A percentile compares a stretch with the other conserved stretches of the same genome.
These are phyloP conservation scores for Neofusicoccum sp. DNA, from an alignment of 2,329 filamentous ascomycete genomes.

Conservation along the genomic window DNA sequence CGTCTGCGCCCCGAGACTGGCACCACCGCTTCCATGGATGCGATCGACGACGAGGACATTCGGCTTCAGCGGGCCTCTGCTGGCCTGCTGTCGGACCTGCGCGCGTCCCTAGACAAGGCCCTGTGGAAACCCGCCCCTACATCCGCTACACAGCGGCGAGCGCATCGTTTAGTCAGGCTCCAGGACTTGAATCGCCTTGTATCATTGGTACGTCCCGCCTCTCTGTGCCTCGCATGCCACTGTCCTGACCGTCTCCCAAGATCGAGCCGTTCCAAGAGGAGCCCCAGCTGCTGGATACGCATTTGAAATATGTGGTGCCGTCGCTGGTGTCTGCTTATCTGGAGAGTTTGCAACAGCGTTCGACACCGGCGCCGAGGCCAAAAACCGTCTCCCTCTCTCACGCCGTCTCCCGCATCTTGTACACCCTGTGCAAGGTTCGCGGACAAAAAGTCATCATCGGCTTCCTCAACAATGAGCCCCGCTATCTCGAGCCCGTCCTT, in stretches of 20 bases:
- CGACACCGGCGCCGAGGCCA: background rate
- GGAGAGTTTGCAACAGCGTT: slow-evolving; percentile 43
- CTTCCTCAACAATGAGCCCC: slow-evolving; percentile 87
- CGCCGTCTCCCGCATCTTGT: slow-evolving; percentile 77
- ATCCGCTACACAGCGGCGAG: slow-evolving; percentile 23
- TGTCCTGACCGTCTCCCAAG: slow-evolving; percentile 22
- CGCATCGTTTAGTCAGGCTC: slow-evolving; percentile 39
- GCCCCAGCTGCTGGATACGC: slow-evolving; percentile 85
- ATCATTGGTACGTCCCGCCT: slow-evolving; percentile 25
- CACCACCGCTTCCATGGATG: slow-evolving; percentile 27
- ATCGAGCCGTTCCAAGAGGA: slow-evolving; percentile 94
- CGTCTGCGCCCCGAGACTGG: background rate
- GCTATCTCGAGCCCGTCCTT: slow-evolving; percentile 77
- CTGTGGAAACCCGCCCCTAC: slow-evolving; percentile 35
- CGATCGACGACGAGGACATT: slow-evolving; percentile 47
- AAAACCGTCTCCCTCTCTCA: slow-evolving; percentile 28
- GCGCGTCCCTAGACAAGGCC: slow-evolving; percentile 33
- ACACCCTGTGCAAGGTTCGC: slow-evolving; percentile 90
- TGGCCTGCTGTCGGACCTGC: slow-evolving; percentile 31
- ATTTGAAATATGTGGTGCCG: slow-evolving; percentile 73
- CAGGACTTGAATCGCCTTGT: slow-evolving; percentile 42
- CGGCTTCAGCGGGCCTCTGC: slow-evolving; percentile 45
- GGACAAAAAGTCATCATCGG: slow-evolving; percentile 89
- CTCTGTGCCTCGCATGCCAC: slow-evolving; percentile 8
- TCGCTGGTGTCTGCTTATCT: slow-evolving; percentile 74